Evolutionary conservation across 75 land plant genomes (phyloP).

Genomic region (Isoetes taiwanensis): DNA sequence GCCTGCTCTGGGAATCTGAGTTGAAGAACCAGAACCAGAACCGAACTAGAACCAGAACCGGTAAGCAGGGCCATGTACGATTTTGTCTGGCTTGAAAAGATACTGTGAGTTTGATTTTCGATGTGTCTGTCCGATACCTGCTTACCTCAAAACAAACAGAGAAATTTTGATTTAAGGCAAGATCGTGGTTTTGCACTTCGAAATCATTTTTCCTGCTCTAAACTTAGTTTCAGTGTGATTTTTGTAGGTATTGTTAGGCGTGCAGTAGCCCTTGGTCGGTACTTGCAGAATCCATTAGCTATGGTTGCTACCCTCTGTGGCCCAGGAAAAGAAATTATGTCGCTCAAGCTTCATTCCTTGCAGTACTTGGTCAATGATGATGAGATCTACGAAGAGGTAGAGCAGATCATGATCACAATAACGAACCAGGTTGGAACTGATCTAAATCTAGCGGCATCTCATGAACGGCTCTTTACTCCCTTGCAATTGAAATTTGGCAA

Average conservation of each 20-base stretch:
- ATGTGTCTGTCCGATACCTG: too few relatives aligned
- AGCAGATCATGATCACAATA: constrained; percentile 78
- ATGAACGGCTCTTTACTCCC: constrained; percentile 91
- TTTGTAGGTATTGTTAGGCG: constrained; percentile 75
- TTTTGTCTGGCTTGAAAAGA: too few relatives aligned
- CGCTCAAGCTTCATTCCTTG: constrained; percentile 57
- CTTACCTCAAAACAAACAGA: too few relatives aligned
- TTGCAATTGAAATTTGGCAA: constrained; percentile 85
- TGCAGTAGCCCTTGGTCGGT: constrained; percentile 86
- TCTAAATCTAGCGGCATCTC: constrained; percentile 68
- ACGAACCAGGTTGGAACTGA: constrained; percentile 90
- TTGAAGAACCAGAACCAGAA: too few relatives aligned
- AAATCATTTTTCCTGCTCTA: too few relatives aligned
- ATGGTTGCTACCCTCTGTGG: constrained; percentile 93
- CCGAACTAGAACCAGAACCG: too few relatives aligned
- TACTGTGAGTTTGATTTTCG: too few relatives aligned
- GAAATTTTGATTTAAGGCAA: too few relatives aligned
- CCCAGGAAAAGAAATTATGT: constrained; percentile 69
- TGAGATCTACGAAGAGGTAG: constrained; percentile 75
- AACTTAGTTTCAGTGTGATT: too few relatives aligned
- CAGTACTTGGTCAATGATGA: constrained; percentile 61
- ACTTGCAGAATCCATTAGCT: constrained; percentile 88
- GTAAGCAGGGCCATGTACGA: too few relatives aligned
- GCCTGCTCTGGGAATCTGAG: too few relatives aligned
- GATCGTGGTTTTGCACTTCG: too few relatives aligned